phyloP scores from a whole-genome alignment of 228 moss, liverwort and hornwort genomes.

The Sphagnum magellanicum region DNA sequence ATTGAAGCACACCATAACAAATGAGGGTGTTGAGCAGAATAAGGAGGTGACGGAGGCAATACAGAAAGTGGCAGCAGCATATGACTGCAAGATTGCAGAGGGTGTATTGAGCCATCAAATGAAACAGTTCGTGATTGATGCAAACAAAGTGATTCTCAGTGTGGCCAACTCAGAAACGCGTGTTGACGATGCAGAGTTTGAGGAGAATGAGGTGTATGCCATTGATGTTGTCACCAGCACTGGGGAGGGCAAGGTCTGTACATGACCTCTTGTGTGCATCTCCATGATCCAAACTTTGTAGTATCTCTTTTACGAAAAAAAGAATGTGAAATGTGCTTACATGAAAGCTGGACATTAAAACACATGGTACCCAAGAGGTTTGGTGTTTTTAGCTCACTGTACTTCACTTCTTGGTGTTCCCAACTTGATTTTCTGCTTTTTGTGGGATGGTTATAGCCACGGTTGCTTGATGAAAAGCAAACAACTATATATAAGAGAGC shows the following conservation, averaged over 20 bases:
- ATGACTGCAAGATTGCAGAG: constrained; percentile 95
- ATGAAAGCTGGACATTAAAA: too few relatives aligned
- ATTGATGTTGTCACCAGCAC: constrained; percentile 95
- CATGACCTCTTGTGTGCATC: too few relatives aligned
- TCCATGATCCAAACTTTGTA: too few relatives aligned
- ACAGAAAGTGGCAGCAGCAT: constrained; percentile 94
- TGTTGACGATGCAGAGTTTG: constrained; percentile 98
- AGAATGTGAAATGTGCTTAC: too few relatives aligned
- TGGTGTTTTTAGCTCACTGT: too few relatives aligned
- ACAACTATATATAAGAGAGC: constrained; percentile 98
- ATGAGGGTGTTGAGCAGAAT: constrained; percentile 40
- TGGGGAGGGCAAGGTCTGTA: constrained; percentile 86
- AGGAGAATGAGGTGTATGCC: constrained; percentile 98
- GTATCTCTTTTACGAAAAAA: too few relatives aligned
- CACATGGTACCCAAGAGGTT: too few relatives aligned
- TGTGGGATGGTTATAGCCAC: constrained; percentile 36
- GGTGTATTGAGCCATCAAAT: constrained; percentile 99
- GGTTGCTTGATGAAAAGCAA: constrained; percentile 91
- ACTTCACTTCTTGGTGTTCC: too few relatives aligned
- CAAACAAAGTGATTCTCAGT: constrained; percentile 90
- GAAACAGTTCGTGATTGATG: constrained; percentile 99
- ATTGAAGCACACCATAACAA: too few relatives aligned
- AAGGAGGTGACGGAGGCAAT: constrained; percentile 98
- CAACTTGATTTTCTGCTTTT: too few relatives aligned
- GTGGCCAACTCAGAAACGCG: constrained; percentile 85